Conservation (phyloP, 352 stramenopile genomes). For the Globisporangium perplexum region DNA sequence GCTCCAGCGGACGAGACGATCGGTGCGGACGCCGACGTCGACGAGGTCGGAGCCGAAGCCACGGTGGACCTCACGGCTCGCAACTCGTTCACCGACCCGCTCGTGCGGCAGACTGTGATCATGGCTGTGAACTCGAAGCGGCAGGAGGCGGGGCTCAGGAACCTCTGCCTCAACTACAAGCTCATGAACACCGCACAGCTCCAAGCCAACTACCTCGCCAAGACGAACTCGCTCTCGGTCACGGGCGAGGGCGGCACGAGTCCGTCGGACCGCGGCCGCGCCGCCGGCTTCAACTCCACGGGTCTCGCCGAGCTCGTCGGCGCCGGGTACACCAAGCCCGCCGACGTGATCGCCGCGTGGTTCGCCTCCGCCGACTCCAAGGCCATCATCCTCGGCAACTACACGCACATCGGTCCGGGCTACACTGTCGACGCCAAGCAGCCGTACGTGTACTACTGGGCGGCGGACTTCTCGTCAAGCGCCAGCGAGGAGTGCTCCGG, state of each 20-base stretch:
- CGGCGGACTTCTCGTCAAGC: conserved; percentile 16
- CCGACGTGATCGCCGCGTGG: conserved; percentile 19
- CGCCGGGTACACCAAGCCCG: conserved; percentile 17
- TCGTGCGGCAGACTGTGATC: conserved; percentile 9
- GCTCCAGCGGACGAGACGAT: background rate
- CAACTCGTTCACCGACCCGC: conserved; percentile 1
- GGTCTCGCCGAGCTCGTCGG: conserved; percentile 25
- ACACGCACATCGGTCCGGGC: conserved; percentile 24
- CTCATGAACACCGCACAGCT: conserved; percentile 21
- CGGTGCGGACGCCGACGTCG: background rate
- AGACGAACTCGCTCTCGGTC: conserved; percentile 14
- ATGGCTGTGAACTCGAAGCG: conserved; percentile 11
- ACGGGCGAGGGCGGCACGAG: conserved; percentile 11
- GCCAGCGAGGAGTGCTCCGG: background rate
- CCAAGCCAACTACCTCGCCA: conserved; percentile 18
- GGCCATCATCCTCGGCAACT: conserved; percentile 19
- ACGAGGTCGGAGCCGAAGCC: conserved; percentile 3
- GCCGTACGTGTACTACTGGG: conserved; percentile 23
- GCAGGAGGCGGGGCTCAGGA: conserved; percentile 1
- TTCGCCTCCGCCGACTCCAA: conserved; percentile 12
- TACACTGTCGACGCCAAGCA: conserved; percentile 19
- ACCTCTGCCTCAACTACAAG: conserved; percentile 16
- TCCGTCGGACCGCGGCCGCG: conserved; percentile 17
- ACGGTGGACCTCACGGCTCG: background rate
- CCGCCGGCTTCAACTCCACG: conserved; percentile 22